Percentiles rank a stretch among this genome's conserved stretches.
phyloP scores from a whole-genome alignment of 2,329 filamentous ascomycete species.

The Penicillium sp. region DNA sequence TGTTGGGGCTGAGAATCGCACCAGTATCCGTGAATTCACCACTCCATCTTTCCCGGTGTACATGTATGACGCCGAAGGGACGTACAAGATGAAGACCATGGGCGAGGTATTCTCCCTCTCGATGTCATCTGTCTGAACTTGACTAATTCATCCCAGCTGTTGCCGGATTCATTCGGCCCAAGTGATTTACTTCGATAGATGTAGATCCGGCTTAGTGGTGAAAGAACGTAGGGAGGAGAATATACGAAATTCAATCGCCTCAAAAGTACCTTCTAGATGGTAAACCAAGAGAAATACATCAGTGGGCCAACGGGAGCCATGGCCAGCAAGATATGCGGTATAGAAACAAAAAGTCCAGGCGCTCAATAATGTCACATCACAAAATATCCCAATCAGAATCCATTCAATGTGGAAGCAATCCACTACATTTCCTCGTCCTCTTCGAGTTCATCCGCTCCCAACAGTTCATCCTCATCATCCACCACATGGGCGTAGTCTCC shows the following conservation, averaged over 20 bases:
- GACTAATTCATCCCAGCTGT: constrained; percentile 45
- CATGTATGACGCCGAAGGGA: constrained; percentile 83
- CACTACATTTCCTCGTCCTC: constrained; percentile 59
- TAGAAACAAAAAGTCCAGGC: constrained; percentile 3
- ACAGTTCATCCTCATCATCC: constrained; percentile 86
- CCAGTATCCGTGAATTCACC: constrained; percentile 67
- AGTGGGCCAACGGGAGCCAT: background rate
- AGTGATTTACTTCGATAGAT: constrained; percentile 48
- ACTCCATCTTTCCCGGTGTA: constrained; percentile 66
- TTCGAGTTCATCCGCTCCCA: constrained; percentile 81
- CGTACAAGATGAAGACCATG: constrained; percentile 45
- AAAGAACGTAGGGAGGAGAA: constrained; percentile 3
- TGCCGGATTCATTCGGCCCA: constrained; percentile 64
- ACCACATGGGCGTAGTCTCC: constrained; percentile 87
- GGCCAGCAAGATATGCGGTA: constrained; percentile 7
- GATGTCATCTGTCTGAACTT: background rate
- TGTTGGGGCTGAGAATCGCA: too few relatives aligned
- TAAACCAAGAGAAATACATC: constrained; percentile 1
- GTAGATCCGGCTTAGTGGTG: background rate
- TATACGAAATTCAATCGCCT: background rate
- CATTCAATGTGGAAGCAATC: background rate
- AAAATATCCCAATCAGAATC: constrained; percentile 6
- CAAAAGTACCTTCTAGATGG: too few relatives aligned
- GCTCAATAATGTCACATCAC: constrained; percentile 22
- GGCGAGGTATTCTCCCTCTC: constrained; percentile 31